Evolutionary conservation across 257 asterid species (phyloP).

Genomic region (Rehmannia glutinosa): DNA sequence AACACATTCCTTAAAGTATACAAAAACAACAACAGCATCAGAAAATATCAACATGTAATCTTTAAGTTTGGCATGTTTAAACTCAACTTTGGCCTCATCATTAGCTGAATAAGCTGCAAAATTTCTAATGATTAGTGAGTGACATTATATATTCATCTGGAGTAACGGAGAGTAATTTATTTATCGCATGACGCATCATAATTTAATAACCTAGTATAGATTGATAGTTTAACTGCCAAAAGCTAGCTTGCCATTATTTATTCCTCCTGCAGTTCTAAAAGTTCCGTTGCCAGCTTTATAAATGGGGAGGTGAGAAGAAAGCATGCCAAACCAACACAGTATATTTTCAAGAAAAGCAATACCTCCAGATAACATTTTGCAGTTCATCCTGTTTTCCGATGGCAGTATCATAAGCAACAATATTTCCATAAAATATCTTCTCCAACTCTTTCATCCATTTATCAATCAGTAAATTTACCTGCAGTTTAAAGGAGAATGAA

Average conservation of each 20-base stretch:
- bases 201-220: not conserved
- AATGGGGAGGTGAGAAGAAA: conserved; percentile 11
- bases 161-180: not conserved
- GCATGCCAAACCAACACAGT: conserved; percentile 7
- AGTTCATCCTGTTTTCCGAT: conserved; percentile 80
- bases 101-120: conserved; percentile 9
- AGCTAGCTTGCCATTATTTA: not conserved
- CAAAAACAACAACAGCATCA: conserved; percentile 2
- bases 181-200: not conserved
- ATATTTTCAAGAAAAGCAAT: conserved; percentile 19
- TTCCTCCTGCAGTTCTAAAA: not conserved
- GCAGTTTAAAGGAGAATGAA: conserved; percentile 21
- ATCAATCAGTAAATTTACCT: conserved; percentile 79
- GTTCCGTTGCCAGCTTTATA: conserved; percentile 1
- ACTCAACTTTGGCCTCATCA: not conserved
- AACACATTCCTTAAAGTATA: conserved; percentile 66
- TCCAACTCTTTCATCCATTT: conserved; percentile 98
- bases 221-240: conserved; percentile 1
- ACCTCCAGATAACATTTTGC: conserved; percentile 91
- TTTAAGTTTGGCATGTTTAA: not conserved
- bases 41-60: conserved; percentile 14
- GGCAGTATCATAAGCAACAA: conserved; percentile 90
- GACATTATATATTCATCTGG: not conserved
- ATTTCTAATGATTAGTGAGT: not conserved
- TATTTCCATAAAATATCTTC: conserved; percentile 85